These are phyloP conservation scores for Cyberlindnera amylophila DNA, from an alignment of 805 yeast species.

Conservation along the genomic window DNA sequence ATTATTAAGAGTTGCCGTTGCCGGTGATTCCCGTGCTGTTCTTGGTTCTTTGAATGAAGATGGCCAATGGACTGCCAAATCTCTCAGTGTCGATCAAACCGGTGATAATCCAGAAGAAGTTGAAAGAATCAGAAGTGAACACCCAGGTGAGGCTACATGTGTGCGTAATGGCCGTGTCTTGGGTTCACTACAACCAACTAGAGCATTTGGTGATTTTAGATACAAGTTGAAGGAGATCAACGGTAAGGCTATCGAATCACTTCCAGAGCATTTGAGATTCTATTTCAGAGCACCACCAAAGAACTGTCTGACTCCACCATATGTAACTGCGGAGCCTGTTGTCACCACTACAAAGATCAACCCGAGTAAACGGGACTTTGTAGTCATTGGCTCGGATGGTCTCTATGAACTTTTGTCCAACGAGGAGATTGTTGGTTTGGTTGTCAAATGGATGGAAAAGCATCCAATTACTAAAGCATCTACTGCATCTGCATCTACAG, in stretches of 20 bases:
- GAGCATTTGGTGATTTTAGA: constrained; percentile 97
- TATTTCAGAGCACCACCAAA: constrained; percentile 78
- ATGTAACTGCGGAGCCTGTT: constrained; percentile 95
- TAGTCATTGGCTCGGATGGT: constrained; percentile 94
- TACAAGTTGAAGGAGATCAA: constrained; percentile 71
- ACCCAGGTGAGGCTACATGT: constrained; percentile 79
- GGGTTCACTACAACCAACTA: constrained; percentile 90
- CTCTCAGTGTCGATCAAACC: constrained; percentile 88
- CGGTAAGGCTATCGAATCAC: constrained; percentile 41
- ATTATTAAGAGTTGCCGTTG: constrained; percentile 80
- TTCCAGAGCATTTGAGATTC: constrained; percentile 76
- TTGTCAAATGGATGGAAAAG: constrained; percentile 87
- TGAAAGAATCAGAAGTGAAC: constrained; percentile 76
- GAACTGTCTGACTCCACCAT: constrained; percentile 83
- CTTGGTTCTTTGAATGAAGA: constrained; percentile 64
- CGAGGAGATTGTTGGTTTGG: constrained; percentile 89
- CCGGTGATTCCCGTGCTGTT: constrained; percentile 94
- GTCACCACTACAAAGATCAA: constrained; percentile 75
- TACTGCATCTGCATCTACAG: constrained; percentile 5
- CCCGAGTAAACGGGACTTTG: constrained; percentile 71
- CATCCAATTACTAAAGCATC: constrained; percentile 42
- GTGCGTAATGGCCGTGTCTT: constrained; percentile 84
- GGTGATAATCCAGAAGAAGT: constrained; percentile 90
- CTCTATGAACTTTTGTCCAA: constrained; percentile 86
- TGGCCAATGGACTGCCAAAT: constrained; percentile 83